These are phyloP conservation scores for Ampelocalamus luodianensis DNA, from an alignment of 176 grass and related monocot species.

Conservation along the genomic window DNA sequence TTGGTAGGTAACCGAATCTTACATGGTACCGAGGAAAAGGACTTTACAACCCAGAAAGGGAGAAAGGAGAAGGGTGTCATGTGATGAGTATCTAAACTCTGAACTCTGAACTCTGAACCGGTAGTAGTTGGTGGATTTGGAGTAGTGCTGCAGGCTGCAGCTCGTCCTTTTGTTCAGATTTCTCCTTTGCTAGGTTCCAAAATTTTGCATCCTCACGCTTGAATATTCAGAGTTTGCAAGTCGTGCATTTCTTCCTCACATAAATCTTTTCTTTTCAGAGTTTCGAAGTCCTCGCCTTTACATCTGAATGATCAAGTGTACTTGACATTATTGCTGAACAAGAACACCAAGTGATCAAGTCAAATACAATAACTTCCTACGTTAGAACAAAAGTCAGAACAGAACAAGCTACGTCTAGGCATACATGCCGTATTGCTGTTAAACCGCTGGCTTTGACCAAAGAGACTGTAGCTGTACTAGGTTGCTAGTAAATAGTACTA, in stretches of 20 bases:
- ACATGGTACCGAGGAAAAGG: slow-evolving; percentile 29
- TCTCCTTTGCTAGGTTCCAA: too few species aligned
- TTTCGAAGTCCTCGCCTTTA: neutral
- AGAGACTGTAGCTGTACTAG: neutral
- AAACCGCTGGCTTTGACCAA: neutral
- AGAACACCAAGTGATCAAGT: neutral
- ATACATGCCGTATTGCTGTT: neutral
- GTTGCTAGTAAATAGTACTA: neutral
- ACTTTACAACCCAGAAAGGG: slow-evolving; percentile 35
- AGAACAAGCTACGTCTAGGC: neutral
- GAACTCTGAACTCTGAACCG: neutral
- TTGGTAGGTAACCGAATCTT: slow-evolving; percentile 43
- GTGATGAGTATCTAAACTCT: neutral
- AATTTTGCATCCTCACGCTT: neutral
- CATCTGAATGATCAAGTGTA: neutral
- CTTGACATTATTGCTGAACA: neutral
- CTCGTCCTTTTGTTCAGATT: neutral
- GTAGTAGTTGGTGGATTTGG: slow-evolving; percentile 13
- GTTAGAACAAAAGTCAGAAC: neutral
- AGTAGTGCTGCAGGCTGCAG: neutral
- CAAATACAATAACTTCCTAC: neutral
- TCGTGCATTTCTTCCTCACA: neutral
- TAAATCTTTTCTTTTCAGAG: neutral
- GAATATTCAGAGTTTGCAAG: neutral
- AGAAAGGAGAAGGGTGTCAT: slow-evolving; percentile 13